Conservation (phyloP, 2,329 filamentous ascomycete species). For the Trichoderma asperellum region DNA sequence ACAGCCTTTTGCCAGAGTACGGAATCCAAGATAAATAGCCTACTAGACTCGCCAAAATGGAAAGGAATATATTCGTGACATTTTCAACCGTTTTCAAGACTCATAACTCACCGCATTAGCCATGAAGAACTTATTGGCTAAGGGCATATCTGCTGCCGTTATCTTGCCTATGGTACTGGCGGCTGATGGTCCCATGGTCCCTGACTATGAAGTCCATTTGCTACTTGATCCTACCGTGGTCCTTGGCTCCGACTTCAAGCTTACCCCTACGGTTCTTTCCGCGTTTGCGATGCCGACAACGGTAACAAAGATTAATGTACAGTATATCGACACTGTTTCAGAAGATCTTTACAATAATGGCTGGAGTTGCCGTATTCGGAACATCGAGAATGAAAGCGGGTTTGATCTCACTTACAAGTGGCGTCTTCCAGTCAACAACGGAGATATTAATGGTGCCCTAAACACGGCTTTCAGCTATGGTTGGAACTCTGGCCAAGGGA, state of each 20-base stretch:
- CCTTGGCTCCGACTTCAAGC: slow-evolving; percentile 19
- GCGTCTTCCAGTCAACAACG: slow-evolving; percentile 14
- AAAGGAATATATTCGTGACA: neutral
- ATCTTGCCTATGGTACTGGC: neutral
- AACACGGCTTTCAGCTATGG: slow-evolving; percentile 9
- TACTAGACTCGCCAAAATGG: neutral
- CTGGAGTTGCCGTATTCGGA: slow-evolving; percentile 20
- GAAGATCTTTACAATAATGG: slow-evolving; percentile 17
- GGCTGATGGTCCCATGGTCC: slow-evolving; percentile 7
- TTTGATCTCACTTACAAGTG: slow-evolving; percentile 19
- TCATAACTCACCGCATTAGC: too few relatives aligned
- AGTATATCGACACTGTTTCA: slow-evolving; percentile 11
- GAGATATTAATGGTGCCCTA: slow-evolving; percentile 6
- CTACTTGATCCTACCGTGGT: slow-evolving; percentile 16
- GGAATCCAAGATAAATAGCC: neutral
- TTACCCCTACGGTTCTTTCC: slow-evolving; percentile 13
- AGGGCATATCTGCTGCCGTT: neutral
- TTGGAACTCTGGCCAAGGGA: slow-evolving; percentile 19
- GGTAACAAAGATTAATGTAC: slow-evolving; percentile 21
- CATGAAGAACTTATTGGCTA: neutral
- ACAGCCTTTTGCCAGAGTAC: too few relatives aligned
- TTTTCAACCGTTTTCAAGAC: neutral
- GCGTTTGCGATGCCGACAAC: slow-evolving; percentile 22
- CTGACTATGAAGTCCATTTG: slow-evolving; percentile 19
- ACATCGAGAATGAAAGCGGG: slow-evolving; percentile 18